Percentiles rank a stretch among this genome's conserved stretches.
Evolutionary conservation across 495 filamentous ascomycete species (phyloP).

Genomic region (Podospora pseudopauciseta): DNA sequence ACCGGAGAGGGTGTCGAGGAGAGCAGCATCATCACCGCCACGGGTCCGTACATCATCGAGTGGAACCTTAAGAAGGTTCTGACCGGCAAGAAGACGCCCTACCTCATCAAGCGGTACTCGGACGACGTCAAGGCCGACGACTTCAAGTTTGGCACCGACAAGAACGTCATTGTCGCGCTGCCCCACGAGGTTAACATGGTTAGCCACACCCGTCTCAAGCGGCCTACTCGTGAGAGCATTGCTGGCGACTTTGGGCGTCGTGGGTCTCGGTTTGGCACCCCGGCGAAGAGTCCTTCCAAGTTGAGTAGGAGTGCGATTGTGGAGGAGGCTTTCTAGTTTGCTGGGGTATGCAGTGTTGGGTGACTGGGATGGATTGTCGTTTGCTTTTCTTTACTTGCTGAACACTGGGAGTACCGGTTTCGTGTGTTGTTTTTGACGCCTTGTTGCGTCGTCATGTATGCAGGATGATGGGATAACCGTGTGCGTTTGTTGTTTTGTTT

Average conservation of each 20-base stretch:
- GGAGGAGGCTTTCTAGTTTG: neutral
- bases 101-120: slow-evolving; percentile 90
- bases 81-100: slow-evolving; percentile 73
- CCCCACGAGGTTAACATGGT: slow-evolving; percentile 99
- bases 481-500: neutral
- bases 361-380: neutral
- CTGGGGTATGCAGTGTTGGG: neutral
- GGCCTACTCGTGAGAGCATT: slow-evolving; percentile 91
- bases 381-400: neutral
- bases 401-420: neutral
- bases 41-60: slow-evolving; percentile 93
- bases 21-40: slow-evolving; percentile 93
- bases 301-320: slow-evolving; percentile 76
- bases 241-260: slow-evolving; percentile 43
- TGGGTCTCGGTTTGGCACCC: neutral
- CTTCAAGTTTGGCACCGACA: slow-evolving; percentile 94
- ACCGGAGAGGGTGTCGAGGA: slow-evolving; percentile 75
- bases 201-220: slow-evolving; percentile 74
- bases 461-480: neutral
- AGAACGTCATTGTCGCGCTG: slow-evolving; percentile 94
- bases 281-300: slow-evolving; percentile 53
- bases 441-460: neutral
- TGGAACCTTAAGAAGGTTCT: slow-evolving; percentile 92
- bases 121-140: slow-evolving; percentile 99
- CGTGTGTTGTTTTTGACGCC: neutral